Base-by-base conservation (phyloP, 257 asterid species). In the Prunella vulgaris region DNA sequence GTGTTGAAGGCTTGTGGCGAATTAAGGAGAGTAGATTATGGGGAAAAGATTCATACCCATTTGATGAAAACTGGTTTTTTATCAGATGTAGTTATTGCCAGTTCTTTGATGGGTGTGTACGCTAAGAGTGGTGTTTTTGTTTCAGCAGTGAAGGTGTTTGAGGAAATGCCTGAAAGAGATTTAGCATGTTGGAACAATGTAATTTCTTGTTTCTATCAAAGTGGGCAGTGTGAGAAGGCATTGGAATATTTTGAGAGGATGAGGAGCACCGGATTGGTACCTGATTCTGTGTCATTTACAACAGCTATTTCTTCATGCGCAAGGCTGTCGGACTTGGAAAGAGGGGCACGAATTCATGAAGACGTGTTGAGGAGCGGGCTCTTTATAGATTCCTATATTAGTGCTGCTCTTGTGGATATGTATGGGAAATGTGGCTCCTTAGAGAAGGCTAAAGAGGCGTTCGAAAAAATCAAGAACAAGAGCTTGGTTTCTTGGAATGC, bases 401-500 rank as follows among this genome's bases (percentile, higher is more conserved):
- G 82, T 71, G 69, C 93, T 60, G 84, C 96, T 52, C 96, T 90
- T 66, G 86, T 90, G 56, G 95, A 87, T 83, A 81, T 88, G 96
- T 90, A 86, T 66, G 97, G 96, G 37, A 90, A 84, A 84, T 86
- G 90, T 74, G 96, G 95, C 46, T 67, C 76, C 71, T 63, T 81
- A 42, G 87, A 78, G 49, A 85, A 49, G 82, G 97, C 95, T 9
- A 75, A 70, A 67, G 84, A 79, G 48, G 86, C 87, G 40, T 90
- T 86, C 14, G 88, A 87, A 62, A 75, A 68, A 77, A 80, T 84
- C 48, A 77, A 73, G 64, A 53, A 64, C 70, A 86, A 86, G 77
- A 84, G 85, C 79, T 78, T 87, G 79, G 97, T 86, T 78, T 76
- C 87, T 51, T 90, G 96, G 96, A 90, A 90, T 75, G 57, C 92